Conservation (phyloP, 345 rosid genomes). For the Stellera chamaejasme region DNA sequence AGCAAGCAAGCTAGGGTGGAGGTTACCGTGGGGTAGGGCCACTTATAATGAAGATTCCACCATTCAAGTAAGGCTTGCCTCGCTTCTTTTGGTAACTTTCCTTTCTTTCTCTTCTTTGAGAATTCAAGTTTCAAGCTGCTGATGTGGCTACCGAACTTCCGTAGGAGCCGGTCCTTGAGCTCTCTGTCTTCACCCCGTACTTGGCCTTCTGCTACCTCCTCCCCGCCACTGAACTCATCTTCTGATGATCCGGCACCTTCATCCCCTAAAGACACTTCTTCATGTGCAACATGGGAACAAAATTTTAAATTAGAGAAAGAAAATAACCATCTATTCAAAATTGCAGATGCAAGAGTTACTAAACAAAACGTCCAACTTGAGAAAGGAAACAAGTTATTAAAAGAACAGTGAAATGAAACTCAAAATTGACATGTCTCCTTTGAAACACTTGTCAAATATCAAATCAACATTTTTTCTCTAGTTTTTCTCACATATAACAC, state of each 20-base stretch:
- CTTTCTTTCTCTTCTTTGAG: slow-evolving; percentile 82
- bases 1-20: neutral
- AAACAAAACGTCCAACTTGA: no score
- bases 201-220: slow-evolving; percentile 36
- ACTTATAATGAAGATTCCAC: slow-evolving; percentile 73
- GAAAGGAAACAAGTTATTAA: neutral
- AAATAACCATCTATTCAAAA: neutral
- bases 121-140: slow-evolving; percentile 69
- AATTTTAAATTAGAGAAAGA: neutral
- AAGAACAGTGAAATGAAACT: neutral
- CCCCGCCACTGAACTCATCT: slow-evolving; percentile 58
- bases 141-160: slow-evolving; percentile 62
- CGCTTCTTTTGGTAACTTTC: slow-evolving; percentile 76
- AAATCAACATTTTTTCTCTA: no score
- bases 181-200: slow-evolving; percentile 43
- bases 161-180: slow-evolving; percentile 56
- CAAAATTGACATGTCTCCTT: neutral
- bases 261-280: slow-evolving; percentile 20
- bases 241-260: slow-evolving; percentile 57
- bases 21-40: slow-evolving; percentile 85
- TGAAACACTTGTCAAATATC: neutral
- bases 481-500: no score
- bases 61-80: slow-evolving; percentile 62
- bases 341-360: no score
- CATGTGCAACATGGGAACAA: no score